phyloP scores from a whole-genome alignment of 2,329 filamentous ascomycete species.

The Thielaviopsis populi region DNA sequence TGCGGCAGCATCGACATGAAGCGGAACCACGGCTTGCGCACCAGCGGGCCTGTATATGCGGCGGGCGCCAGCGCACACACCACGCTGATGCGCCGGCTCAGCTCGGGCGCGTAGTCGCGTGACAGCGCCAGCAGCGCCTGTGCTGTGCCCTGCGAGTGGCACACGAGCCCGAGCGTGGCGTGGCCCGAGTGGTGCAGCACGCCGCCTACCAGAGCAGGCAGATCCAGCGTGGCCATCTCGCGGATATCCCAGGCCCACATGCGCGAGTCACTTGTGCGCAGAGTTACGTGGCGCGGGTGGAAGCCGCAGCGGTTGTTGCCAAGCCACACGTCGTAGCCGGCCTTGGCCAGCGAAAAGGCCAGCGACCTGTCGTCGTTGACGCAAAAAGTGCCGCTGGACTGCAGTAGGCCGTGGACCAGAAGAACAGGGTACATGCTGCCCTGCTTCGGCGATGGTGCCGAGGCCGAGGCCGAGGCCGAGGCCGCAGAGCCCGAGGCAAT shows the following conservation, averaged over 20 bases:
- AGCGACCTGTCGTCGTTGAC: conserved; percentile 79
- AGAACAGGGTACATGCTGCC: conserved; percentile 59
- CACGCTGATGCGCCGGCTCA: conserved; percentile 69
- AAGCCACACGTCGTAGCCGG: conserved; percentile 88
- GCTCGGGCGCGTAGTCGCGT: conserved; percentile 74
- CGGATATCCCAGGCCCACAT: conserved; percentile 98
- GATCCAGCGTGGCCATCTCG: conserved; percentile 81
- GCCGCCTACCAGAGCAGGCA: conserved; percentile 64
- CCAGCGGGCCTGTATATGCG: conserved; percentile 73
- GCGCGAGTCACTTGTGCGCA: conserved; percentile 61
- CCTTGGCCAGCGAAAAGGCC: conserved; percentile 83
- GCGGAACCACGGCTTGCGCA: conserved; percentile 78
- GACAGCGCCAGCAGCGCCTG: conserved; percentile 76
- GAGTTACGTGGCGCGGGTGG: conserved; percentile 55
- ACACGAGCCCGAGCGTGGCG: conserved; percentile 53
- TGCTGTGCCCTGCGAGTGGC: conserved; percentile 83
- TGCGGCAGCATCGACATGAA: conserved; percentile 52
- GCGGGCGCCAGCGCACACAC: conserved; percentile 87
- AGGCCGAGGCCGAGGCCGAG: not conserved
- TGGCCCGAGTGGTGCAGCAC: conserved; percentile 57
- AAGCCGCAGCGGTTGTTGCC: conserved; percentile 89
- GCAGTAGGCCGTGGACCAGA: conserved; percentile 75
- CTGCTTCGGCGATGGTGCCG: not conserved
- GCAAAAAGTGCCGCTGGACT: conserved; percentile 79
- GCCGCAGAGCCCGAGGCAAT: not conserved